phyloP scores from a whole-genome alignment of 306 rosid species.

The Senna tora region DNA sequence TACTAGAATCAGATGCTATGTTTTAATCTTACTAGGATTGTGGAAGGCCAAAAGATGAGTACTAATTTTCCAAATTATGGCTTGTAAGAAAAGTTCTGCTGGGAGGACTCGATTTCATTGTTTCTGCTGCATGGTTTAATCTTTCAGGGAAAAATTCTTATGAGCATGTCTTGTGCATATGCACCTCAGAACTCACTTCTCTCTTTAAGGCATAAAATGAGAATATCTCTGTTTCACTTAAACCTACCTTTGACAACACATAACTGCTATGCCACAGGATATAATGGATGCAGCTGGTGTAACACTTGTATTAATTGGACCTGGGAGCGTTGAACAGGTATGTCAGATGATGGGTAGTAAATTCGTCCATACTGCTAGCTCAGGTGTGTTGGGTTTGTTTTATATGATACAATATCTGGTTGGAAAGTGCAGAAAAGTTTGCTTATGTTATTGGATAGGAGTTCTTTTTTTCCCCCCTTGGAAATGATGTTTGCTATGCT shows the following conservation, averaged over 20 bases:
- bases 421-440: neutral
- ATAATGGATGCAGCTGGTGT: conserved; percentile 85
- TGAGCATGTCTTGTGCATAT: too few relatives aligned
- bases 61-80: neutral
- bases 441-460: neutral
- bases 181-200: too few relatives aligned
- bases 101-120: conserved; percentile 5
- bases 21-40: neutral
- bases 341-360: neutral
- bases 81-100: conserved; percentile 6
- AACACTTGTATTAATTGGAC: conserved; percentile 89
- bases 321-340: conserved; percentile 88
- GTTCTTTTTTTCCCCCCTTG: neutral
- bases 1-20: neutral
- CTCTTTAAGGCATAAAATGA: neutral
- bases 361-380: conserved; percentile 3
- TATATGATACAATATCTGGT: neutral
- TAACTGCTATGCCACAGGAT: conserved; percentile 57
- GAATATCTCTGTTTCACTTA: conserved; percentile 4
- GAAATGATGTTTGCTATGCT: neutral
- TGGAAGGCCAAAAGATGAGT: too few relatives aligned
- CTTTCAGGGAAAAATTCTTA: too few relatives aligned
- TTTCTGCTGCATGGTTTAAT: neutral
- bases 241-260: neutral
- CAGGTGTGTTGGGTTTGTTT: conserved; percentile 1